A percentile compares a stretch with the other conserved stretches of the same genome.
Conservation (phyloP, 495 filamentous ascomycete species). For the Lentithecium fluviatile region DNA sequence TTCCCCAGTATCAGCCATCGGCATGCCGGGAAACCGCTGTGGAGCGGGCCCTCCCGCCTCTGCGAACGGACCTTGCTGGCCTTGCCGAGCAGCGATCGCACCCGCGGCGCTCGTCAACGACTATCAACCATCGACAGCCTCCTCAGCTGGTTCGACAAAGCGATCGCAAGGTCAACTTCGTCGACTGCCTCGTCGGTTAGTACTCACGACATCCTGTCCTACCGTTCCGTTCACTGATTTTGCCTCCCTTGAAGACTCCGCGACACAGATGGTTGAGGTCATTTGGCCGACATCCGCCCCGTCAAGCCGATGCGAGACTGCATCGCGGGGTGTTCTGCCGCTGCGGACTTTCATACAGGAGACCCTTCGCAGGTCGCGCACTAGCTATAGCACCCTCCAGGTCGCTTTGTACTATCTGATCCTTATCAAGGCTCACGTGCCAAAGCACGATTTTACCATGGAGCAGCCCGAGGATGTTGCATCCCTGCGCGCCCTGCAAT, state of each 20-base stretch:
- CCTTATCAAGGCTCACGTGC: slow-evolving; percentile 88
- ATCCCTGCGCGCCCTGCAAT: slow-evolving; percentile 79
- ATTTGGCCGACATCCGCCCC: slow-evolving; percentile 86
- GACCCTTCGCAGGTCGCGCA: slow-evolving; percentile 88
- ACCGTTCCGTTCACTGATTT: slow-evolving; percentile 37
- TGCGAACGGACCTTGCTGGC: slow-evolving; percentile 29
- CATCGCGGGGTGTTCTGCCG: slow-evolving; percentile 68
- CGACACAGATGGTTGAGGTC: slow-evolving; percentile 93
- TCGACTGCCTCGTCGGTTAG: slow-evolving; percentile 99
- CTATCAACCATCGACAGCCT: slow-evolving; percentile 59
- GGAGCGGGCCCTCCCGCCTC: slow-evolving; percentile 27
- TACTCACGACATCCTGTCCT: slow-evolving; percentile 20
- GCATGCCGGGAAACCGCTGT: slow-evolving; percentile 24
- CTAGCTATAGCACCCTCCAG: slow-evolving; percentile 95
- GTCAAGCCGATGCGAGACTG: slow-evolving; percentile 52
- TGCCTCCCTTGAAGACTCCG: slow-evolving; percentile 69
- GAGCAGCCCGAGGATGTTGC: slow-evolving; percentile 78
- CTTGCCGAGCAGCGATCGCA: slow-evolving; percentile 72
- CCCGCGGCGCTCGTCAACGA: slow-evolving; percentile 62
- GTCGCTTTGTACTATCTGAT: slow-evolving; percentile 96
- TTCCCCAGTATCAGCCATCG: slow-evolving; percentile 29
- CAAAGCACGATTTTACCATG: slow-evolving; percentile 77
- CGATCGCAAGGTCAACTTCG: slow-evolving; percentile 92
- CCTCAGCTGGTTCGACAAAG: slow-evolving; percentile 83
- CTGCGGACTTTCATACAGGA: slow-evolving; percentile 96